Evolutionary conservation across 441 rosid genomes (phyloP), one percentile per base, ranked within the genome.

Genomic region (Corymbia citriodora): DNA sequence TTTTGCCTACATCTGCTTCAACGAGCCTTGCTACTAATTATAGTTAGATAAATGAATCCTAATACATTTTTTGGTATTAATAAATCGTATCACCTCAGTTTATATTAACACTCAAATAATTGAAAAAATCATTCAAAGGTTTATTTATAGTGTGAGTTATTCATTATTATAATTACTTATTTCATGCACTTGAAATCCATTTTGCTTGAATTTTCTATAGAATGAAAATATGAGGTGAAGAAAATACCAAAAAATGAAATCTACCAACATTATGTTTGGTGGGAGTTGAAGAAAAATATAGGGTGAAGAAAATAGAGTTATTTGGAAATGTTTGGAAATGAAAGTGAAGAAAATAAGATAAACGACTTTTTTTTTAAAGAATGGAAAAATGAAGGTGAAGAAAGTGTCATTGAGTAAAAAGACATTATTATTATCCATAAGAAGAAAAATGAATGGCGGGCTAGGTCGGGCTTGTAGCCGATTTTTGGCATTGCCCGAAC

Each of bases 181-280:
- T 57, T 11, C 63, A 0, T 10, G 63, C 13, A 0, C 25, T 23
- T 23, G 63, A 57, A 57, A 57, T 57, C 10, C 13, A 10, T 23
- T 57, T 4, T 57, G 9, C 63, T 57, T 57, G 10, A 57, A 57
- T 0, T 57, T 57, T 23, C 29, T 57, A 57, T 57, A 57, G 63
- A 57, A 57, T 57, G 29, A 10, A 57, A 21, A 10, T 57, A 23
- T 57, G 63, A 57, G 63, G 63, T 0, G 3, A 57, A 23, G 33
- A 33, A 33, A 33, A 33, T 33, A 33, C 33, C 33, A 33, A 33
- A 33, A 33, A 33, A 33, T 33, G 33, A 33, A 33, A 33, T 33
- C 33, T 33, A 33, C 33, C 33, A 33, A 33, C 33, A 33, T 33
- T 33, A 33, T 57, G 6, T 23, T 10, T 12, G 21, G 9, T 50